Percentiles rank a stretch among this genome's conserved stretches.
phyloP scores from a whole-genome alignment of 2,329 filamentous ascomycete genomes.

The Reticulascus tulasneorum region DNA sequence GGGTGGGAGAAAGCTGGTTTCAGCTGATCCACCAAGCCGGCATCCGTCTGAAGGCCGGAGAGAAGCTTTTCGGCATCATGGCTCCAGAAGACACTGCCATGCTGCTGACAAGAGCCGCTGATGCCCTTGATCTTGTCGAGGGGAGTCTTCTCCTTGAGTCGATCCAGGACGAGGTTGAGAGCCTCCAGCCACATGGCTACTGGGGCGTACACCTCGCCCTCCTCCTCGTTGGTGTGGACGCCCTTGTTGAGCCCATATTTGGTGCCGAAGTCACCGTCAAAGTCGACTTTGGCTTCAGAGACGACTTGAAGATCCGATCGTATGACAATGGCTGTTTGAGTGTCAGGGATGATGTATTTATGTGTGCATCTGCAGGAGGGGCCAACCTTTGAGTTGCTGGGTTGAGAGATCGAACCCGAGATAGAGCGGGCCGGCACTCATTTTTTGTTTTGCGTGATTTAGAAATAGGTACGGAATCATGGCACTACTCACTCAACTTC shows the following conservation, averaged over 20 bases:
- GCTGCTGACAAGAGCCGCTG: conserved; percentile 92
- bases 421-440: conserved; percentile 59
- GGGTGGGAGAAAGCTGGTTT: conserved; percentile 72
- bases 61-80: conserved; percentile 63
- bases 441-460: too few relatives aligned
- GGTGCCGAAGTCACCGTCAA: conserved; percentile 73
- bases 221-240: conserved; percentile 74
- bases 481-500: too few relatives aligned
- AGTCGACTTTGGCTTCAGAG: conserved; percentile 88
- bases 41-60: conserved; percentile 52
- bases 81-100: conserved; percentile 95
- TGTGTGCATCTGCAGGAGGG: too few relatives aligned
- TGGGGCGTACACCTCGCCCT: conserved; percentile 88
- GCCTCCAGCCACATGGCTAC: conserved; percentile 94
- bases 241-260: conserved; percentile 84
- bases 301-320: conserved; percentile 76
- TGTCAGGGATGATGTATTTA: conserved; percentile 2
- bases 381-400: conserved; percentile 84
- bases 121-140: conserved; percentile 74
- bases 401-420: conserved; percentile 95
- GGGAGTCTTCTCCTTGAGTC: conserved; percentile 61
- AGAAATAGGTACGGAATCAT: too few relatives aligned
- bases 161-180: conserved; percentile 75
- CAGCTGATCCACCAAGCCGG: conserved; percentile 69
- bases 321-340: conserved; percentile 68